Evolutionary conservation across 2,329 filamentous ascomycete genomes (phyloP).

Genomic region (Stachybotrys chartarum): DNA sequence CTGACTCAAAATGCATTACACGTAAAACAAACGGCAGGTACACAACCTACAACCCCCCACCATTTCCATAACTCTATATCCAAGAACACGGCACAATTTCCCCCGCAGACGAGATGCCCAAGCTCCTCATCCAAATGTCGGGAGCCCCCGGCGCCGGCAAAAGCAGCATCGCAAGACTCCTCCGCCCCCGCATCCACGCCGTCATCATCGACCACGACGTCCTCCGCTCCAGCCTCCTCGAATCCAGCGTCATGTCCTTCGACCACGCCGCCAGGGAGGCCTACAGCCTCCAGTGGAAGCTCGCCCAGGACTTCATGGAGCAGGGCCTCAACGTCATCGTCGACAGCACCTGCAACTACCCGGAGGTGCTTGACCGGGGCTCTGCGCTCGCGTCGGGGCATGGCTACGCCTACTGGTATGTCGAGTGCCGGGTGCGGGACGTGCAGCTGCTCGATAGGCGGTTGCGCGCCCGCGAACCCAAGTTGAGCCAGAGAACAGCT

Average conservation of each 20-base stretch:
- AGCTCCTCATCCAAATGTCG: constrained; percentile 21
- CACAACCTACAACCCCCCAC: too few relatives aligned
- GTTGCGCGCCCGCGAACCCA: constrained; percentile 12
- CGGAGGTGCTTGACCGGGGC: constrained; percentile 20
- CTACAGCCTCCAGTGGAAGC: constrained; percentile 26
- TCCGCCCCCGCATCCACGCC: constrained; percentile 16
- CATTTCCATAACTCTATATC: too few relatives aligned
- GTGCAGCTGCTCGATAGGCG: constrained; percentile 21
- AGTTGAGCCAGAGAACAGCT: constrained; percentile 22
- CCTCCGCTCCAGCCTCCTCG: constrained; percentile 23
- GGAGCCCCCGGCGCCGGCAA: constrained; percentile 31
- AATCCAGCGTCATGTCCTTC: constrained; percentile 15
- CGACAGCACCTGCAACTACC: constrained; percentile 29
- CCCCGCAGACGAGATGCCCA: too few relatives aligned
- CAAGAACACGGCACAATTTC: too few relatives aligned
- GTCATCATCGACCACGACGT: constrained; percentile 29
- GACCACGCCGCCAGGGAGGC: constrained; percentile 19
- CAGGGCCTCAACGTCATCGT: constrained; percentile 26
- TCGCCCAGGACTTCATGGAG: constrained; percentile 24
- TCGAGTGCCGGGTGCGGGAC: constrained; percentile 22
- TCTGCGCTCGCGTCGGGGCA: constrained; percentile 14
- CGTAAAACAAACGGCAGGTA: too few relatives aligned
- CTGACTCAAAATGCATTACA: too few relatives aligned
- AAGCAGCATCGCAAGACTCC: constrained; percentile 23
- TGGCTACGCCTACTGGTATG: constrained; percentile 16